Conservation (phyloP, 768 basidiomycete genomes). For the Suillus americanus region DNA sequence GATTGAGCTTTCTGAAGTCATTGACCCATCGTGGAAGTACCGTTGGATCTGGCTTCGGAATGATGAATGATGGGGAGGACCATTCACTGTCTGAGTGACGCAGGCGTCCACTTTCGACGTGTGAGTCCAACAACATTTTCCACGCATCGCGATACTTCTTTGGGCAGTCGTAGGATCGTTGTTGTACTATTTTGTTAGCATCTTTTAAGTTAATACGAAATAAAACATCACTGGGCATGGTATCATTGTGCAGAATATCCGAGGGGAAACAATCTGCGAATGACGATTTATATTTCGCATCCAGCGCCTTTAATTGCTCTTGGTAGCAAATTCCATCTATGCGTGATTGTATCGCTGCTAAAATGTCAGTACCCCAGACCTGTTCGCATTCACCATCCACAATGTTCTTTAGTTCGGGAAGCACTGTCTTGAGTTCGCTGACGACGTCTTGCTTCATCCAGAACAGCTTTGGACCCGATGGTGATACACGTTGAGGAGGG, state of each 20-base stretch:
- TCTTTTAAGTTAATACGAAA: slow-evolving; percentile 31
- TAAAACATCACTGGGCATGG: slow-evolving; percentile 21
- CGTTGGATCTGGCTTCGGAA: slow-evolving; percentile 31
- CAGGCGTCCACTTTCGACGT: slow-evolving; percentile 34
- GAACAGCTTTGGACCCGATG: neutral
- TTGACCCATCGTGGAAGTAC: slow-evolving; percentile 28
- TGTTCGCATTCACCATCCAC: no score
- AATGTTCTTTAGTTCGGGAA: no score
- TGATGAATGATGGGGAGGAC: slow-evolving; percentile 38
- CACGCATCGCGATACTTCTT: slow-evolving; percentile 35
- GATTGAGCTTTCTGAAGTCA: slow-evolving; percentile 27
- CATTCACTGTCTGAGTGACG: slow-evolving; percentile 25
- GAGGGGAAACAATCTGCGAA: slow-evolving; percentile 19
- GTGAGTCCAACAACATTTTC: slow-evolving; percentile 32
- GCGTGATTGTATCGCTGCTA: no score
- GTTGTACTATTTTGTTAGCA: slow-evolving; percentile 21
- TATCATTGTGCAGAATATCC: slow-evolving; percentile 23
- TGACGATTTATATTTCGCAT: no score
- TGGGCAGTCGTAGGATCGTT: slow-evolving; percentile 30
- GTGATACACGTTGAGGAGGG: no score
- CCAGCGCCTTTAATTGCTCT: no score
- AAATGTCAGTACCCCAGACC: no score
- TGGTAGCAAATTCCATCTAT: no score
- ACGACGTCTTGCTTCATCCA: neutral
- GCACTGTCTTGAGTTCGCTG: neutral